Conservation (phyloP, 2,329 filamentous ascomycete species). For the Microdochium paspali region DNA sequence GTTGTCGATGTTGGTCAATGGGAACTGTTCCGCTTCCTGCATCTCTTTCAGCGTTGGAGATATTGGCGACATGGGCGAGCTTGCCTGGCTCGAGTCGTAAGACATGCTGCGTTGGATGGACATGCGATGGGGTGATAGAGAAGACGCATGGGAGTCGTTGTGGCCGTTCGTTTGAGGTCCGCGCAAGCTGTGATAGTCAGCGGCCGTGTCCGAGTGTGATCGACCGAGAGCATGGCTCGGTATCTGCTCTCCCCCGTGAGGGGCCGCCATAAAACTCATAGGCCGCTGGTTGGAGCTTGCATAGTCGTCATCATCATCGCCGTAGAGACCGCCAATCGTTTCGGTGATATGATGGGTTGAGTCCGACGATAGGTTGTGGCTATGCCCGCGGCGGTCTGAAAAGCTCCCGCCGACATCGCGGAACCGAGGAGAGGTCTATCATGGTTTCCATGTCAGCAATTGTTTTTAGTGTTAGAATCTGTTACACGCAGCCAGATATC, state of each 20-base stretch:
- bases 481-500: too few relatives aligned
- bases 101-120: conserved; percentile 30
- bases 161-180: conserved; percentile 2
- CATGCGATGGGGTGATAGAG: conserved; percentile 13
- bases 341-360: conserved; percentile 91
- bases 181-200: conserved; percentile 2
- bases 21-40: conserved; percentile 62
- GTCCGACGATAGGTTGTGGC: conserved; percentile 60
- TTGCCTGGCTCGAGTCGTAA: conserved; percentile 24
- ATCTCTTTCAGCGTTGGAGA: conserved; percentile 47
- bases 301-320: conserved; percentile 59
- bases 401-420: conserved; percentile 48
- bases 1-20: conserved; percentile 83
- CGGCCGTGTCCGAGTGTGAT: conserved; percentile 35
- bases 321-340: conserved; percentile 85
- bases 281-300: conserved; percentile 43
- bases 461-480: too few relatives aligned
- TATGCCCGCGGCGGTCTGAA: conserved; percentile 48
- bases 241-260: conserved; percentile 43
- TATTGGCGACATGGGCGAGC: conserved; percentile 22
- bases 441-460: conserved; percentile 7
- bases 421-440: conserved; percentile 48
- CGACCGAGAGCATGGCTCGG: conserved; percentile 23
- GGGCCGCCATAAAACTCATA: conserved; percentile 62
- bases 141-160: conserved; percentile 5